phyloP scores from a whole-genome alignment of 495 filamentous ascomycete species.

The Glutinoglossum americanum region DNA sequence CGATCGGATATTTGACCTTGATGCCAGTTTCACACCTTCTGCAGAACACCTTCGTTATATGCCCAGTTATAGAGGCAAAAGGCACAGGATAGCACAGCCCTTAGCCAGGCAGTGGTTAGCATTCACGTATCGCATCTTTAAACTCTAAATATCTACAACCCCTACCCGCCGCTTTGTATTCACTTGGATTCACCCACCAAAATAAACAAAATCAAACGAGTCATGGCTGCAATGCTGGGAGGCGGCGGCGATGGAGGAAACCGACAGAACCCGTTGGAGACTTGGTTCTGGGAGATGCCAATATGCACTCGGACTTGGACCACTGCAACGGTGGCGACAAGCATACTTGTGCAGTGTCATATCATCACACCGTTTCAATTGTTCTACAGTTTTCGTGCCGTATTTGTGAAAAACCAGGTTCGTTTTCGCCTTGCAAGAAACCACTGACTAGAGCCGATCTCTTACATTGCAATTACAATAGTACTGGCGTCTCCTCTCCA shows the following conservation, averaged over 20 bases:
- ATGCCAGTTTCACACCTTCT: not conserved
- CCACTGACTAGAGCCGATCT: not conserved
- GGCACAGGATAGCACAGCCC: too few species aligned
- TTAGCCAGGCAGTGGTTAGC: too few species aligned
- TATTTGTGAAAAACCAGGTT: constrained; percentile 79
- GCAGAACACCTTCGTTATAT: not conserved
- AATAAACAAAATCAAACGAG: not conserved
- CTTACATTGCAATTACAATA: constrained; percentile 18
- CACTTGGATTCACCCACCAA: too few species aligned
- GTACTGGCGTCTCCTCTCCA: constrained; percentile 91
- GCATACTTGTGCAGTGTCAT: constrained; percentile 78
- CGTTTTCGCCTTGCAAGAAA: not conserved
- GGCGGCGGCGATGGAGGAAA: constrained; percentile 29
- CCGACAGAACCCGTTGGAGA: constrained; percentile 66
- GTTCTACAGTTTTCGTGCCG: constrained; percentile 86
- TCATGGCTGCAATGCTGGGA: constrained; percentile 49
- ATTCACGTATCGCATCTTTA: not conserved
- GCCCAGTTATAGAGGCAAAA: too few species aligned
- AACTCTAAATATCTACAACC: not conserved
- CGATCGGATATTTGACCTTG: not conserved
- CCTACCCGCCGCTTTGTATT: too few species aligned
- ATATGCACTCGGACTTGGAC: constrained; percentile 94
- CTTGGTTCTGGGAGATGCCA: constrained; percentile 97
- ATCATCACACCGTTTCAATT: constrained; percentile 81
- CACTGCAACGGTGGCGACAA: constrained; percentile 71